These are phyloP conservation scores for Houttuynia cordata DNA, from an alignment of 164 flowering plant species.

Conservation along the genomic window DNA sequence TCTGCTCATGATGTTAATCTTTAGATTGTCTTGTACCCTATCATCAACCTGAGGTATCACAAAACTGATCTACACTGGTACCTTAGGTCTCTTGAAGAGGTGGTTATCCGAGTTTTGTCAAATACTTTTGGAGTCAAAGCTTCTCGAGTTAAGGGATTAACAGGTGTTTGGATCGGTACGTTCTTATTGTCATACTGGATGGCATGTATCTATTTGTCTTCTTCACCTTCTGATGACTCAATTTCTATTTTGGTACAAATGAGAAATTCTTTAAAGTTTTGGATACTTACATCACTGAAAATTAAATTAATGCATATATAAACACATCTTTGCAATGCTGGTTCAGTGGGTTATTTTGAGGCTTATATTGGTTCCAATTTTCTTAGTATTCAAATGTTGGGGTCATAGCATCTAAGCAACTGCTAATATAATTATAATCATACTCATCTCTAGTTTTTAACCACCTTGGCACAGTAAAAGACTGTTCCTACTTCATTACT, in stretches of 20 bases:
- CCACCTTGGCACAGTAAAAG: background rate
- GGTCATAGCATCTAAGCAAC: background rate
- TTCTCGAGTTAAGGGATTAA: conserved; percentile 67
- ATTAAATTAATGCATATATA: too few relatives aligned
- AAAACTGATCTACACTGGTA: conserved; percentile 99
- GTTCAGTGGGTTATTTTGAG: too few relatives aligned
- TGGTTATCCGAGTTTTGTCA: conserved; percentile 66
- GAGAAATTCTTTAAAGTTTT: too few relatives aligned
- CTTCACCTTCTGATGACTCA: too few relatives aligned
- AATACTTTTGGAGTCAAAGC: conserved; percentile 68
- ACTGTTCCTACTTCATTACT: background rate
- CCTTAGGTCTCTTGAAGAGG: conserved; percentile 95
- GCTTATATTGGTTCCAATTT: too few relatives aligned
- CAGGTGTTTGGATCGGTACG: conserved; percentile 97
- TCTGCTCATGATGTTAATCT: background rate
- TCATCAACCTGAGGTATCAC: conserved; percentile 80
- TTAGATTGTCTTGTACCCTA: conserved; percentile 90
- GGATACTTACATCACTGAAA: too few relatives aligned
- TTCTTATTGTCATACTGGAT: background rate
- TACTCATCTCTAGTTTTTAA: background rate
- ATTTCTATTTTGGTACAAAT: too few relatives aligned
- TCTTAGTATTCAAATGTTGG: background rate
- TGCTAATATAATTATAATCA: background rate
- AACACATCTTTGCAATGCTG: too few relatives aligned
- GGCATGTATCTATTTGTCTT: too few relatives aligned